Conservation (phyloP, 805 yeast genomes). For the Isabelozyma gotoi region DNA sequence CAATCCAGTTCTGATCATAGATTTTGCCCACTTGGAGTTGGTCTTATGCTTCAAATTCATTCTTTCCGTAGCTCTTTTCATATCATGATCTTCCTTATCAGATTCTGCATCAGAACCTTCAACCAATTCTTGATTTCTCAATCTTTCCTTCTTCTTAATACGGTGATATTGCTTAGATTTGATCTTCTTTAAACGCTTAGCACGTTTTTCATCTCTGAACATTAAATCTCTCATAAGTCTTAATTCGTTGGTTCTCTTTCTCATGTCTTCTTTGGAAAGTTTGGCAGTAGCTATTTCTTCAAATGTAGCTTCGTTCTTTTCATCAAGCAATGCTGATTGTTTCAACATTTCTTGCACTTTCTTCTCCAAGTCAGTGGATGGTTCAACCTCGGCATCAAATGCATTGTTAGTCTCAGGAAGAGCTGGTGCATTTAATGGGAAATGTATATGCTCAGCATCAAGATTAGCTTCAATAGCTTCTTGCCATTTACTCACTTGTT, state of each 20-base stretch:
- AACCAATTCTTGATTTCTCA: slow-evolving; percentile 66
- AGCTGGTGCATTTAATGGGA: slow-evolving; percentile 61
- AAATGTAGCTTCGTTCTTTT: slow-evolving; percentile 74
- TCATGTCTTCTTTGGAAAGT: slow-evolving; percentile 76
- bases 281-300: slow-evolving; percentile 85
- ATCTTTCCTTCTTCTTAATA: slow-evolving; percentile 79
- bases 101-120: slow-evolving; percentile 56
- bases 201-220: slow-evolving; percentile 92
- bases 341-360: slow-evolving; percentile 60
- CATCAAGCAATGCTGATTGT: slow-evolving; percentile 68
- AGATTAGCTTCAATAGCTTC: slow-evolving; percentile 78
- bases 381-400: slow-evolving; percentile 44
- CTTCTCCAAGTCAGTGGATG: slow-evolving; percentile 62
- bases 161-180: slow-evolving; percentile 88
- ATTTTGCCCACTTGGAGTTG: slow-evolving; percentile 85
- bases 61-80: slow-evolving; percentile 83
- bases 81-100: slow-evolving; percentile 62
- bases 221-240: slow-evolving; percentile 92
- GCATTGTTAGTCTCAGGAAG: slow-evolving; percentile 51
- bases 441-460: slow-evolving; percentile 79
- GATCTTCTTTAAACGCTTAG: slow-evolving; percentile 89
- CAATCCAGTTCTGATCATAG: slow-evolving; percentile 86
- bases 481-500: slow-evolving; percentile 85
- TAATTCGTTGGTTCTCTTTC: slow-evolving; percentile 74
- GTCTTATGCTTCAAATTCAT: slow-evolving; percentile 91